phyloP scores from a whole-genome alignment of 2,329 filamentous ascomycete species.

The Albophoma yamanashiensis region DNA sequence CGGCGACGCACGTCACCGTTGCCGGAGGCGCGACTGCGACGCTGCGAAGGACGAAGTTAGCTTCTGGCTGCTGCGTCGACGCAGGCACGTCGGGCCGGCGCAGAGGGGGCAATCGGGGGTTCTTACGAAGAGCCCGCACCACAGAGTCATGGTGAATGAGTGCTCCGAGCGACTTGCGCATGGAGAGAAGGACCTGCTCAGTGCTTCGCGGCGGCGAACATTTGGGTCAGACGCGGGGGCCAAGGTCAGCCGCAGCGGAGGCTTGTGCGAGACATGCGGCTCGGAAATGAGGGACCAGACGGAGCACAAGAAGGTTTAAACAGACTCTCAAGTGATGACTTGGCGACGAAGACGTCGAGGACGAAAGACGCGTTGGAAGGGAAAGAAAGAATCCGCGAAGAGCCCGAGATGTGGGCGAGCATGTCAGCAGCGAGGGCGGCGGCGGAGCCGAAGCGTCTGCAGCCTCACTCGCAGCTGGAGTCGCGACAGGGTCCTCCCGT shows the following conservation, averaged over 20 bases:
- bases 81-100: not conserved
- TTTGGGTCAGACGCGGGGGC: not conserved
- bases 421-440: not conserved
- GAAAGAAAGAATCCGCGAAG: not conserved
- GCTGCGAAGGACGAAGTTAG: not conserved
- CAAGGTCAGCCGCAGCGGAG: not conserved
- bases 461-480: not conserved
- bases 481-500: not conserved
- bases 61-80: not conserved
- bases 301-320: not conserved
- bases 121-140: slow-evolving; percentile 15
- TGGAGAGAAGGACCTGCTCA: not conserved
- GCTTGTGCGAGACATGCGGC: not conserved
- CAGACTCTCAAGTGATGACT: not conserved
- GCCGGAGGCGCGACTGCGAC: slow-evolving; percentile 5
- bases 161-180: not conserved
- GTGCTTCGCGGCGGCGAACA: not conserved
- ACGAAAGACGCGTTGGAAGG: not conserved
- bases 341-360: not conserved
- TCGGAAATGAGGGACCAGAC: not conserved
- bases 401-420: not conserved
- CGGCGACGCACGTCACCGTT: slow-evolving; percentile 16
- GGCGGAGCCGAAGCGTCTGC: not conserved
- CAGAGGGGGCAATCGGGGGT: not conserved
- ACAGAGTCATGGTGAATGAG: slow-evolving; percentile 8